A percentile compares a stretch with the other conserved stretches of the same genome.
Evolutionary conservation across 2,329 filamentous ascomycete genomes (phyloP).

Genomic region (Malbranchea zuffiana): DNA sequence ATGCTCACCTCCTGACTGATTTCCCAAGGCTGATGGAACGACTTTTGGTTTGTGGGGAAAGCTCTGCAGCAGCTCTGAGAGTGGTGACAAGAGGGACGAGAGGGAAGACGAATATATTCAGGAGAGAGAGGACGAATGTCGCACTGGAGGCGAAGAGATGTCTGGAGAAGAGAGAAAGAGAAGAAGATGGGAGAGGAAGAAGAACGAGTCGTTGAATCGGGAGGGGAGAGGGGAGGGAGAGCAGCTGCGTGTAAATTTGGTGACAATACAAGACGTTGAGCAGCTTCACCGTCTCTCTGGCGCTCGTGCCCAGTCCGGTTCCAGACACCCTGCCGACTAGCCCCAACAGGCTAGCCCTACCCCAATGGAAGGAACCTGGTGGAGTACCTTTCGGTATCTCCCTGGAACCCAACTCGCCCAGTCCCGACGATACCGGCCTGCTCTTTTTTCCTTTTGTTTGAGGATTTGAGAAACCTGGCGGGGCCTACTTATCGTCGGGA

Average conservation of each 20-base stretch:
- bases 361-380: constrained; percentile 15
- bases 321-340: background rate
- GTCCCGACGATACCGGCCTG: background rate
- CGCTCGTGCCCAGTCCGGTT: background rate
- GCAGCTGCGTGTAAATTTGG: constrained; percentile 9
- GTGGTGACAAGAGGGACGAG: background rate
- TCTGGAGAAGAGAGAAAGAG: constrained; percentile 15
- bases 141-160: constrained; percentile 17
- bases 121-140: constrained; percentile 13
- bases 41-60: background rate
- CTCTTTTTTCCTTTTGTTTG: no score
- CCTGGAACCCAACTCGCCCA: background rate
- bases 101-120: constrained; percentile 10
- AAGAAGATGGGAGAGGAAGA: constrained; percentile 19
- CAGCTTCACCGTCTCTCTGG: background rate
- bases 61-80: background rate
- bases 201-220: constrained; percentile 12
- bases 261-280: background rate
- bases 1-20: no score
- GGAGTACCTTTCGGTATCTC: no score
- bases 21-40: background rate
- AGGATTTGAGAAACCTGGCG: no score
- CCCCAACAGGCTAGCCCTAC: constrained; percentile 13
- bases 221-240: constrained; percentile 13
- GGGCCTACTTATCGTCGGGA: no score